Evolutionary conservation across 345 rosid species (phyloP), one percentile per base, ranked within the genome.

Genomic region (Reutealis trisperma): DNA sequence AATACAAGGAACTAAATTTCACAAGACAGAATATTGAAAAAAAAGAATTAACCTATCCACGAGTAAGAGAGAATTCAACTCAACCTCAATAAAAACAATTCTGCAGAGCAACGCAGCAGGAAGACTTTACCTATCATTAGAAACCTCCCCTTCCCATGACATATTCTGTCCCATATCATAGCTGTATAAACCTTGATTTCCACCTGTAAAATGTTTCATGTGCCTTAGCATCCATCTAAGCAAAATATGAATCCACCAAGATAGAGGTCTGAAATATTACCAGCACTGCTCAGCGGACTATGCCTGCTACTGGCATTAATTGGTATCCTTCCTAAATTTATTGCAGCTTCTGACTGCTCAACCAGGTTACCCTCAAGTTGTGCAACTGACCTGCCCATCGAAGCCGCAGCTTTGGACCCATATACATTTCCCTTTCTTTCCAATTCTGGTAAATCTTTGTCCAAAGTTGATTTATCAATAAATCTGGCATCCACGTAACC

Each of bases 101-200:
- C 37, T 2, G 47, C 5, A 22, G n/a, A 1, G 15, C 25, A 42
- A 42, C 13, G 0, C 67, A 49, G 44, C 34, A 75, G 63, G 52
- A 24, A 63, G 66, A 73, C 34, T 44, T 63, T 84, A 90, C 94
- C 90, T 86, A 65, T 82, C 87, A 70, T 73, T 81, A 25, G 85
- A 78, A 73, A 77, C 76, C 59, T 76, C 84, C 79, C 87, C 92
- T 63, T 82, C 86, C 52, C 70, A 75, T 24, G 86, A 52, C 70
- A 80, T 86, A 63, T 82, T 79, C 54, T 67, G 61, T 65, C 85
- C 86, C 65, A 67, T 68, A 62, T 83, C 88, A 66, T 76, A 85
- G 47, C 79, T 60, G 78, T 80, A 75, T 54, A 80, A 75, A 57
- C 85, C 77, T 74, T 79, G 86, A 76, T 73, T 80, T 64, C 81